These are phyloP conservation scores for Nicotiana attenuata DNA, from an alignment of 257 asterid genomes.

Conservation along the genomic window DNA sequence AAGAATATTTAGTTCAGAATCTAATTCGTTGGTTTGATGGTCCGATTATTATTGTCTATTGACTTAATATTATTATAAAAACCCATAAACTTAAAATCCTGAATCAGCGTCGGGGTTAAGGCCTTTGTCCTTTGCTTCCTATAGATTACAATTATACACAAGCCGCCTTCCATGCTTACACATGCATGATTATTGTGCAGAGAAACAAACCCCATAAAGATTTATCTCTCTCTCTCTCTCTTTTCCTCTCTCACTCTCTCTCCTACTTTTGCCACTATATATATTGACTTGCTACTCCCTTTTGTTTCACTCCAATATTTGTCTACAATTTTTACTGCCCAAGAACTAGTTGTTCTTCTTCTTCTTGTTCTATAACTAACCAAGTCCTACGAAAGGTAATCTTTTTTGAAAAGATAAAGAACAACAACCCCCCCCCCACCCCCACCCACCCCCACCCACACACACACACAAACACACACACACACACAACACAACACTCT, in stretches of 20 bases:
- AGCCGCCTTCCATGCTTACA: conserved; percentile 62
- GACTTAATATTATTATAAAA: neutral
- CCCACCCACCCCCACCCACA: conserved; percentile 30
- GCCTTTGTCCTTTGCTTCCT: conserved; percentile 21
- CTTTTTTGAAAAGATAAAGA: conserved; percentile 41
- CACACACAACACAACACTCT: neutral
- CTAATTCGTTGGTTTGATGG: accelerated
- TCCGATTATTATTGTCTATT: no score
- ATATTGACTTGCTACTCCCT: conserved; percentile 24
- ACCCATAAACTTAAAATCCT: neutral
- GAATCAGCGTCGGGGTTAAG: neutral
- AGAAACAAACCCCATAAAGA: conserved; percentile 1
- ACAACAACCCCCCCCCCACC: conserved; percentile 16
- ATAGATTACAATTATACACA: neutral
- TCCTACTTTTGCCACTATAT: conserved; percentile 47
- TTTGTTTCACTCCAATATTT: conserved; percentile 6
- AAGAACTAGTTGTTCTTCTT: conserved; percentile 16
- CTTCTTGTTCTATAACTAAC: conserved; percentile 15
- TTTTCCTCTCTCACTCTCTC: conserved; percentile 17
- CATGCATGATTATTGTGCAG: conserved; percentile 70
- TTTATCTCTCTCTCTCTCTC: conserved; percentile 20
- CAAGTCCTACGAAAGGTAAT: conserved; percentile 47
- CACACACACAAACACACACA: neutral
- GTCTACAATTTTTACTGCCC: conserved; percentile 8
- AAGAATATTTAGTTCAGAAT: no score